phyloP scores from a whole-genome alignment of 208 protist genomes.

The Wallacemonas collosoma region DNA sequence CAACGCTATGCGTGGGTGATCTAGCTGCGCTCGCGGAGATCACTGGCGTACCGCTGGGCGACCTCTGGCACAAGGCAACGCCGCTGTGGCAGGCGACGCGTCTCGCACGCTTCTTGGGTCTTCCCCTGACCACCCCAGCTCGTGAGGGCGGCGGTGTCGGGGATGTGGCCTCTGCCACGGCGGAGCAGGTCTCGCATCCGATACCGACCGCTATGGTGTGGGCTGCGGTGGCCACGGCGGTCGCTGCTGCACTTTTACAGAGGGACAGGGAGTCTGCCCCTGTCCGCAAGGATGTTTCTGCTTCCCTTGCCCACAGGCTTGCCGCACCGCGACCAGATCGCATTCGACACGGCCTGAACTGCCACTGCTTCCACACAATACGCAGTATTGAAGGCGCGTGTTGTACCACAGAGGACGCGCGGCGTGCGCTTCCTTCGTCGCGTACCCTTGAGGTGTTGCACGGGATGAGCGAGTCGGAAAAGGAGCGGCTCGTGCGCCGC shows the following conservation, averaged over 20 bases:
- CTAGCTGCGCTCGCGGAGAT: conserved; percentile 5
- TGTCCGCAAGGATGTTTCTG: background rate
- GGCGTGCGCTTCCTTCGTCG: background rate
- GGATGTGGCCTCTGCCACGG: no score
- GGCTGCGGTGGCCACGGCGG: background rate
- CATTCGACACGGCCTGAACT: background rate
- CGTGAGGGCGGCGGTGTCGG: no score
- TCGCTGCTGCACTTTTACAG: background rate
- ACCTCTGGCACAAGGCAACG: background rate
- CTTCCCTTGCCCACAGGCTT: background rate
- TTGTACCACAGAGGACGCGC: background rate
- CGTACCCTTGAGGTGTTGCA: background rate
- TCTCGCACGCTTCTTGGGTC: background rate
- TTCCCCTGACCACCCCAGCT: background rate
- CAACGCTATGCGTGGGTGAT: background rate
- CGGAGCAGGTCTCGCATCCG: no score
- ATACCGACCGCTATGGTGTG: background rate
- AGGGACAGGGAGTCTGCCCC: background rate
- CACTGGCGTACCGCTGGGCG: background rate
- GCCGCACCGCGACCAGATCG: background rate
- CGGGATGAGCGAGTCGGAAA: background rate
- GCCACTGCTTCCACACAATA: background rate
- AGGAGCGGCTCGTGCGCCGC: conserved; percentile 12
- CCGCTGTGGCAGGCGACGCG: conserved; percentile 1
- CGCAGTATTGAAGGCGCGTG: conserved; percentile 6